These are phyloP conservation scores for Allantophomopsis cytisporea DNA, from an alignment of 2,329 filamentous ascomycete genomes.

Conservation along the genomic window DNA sequence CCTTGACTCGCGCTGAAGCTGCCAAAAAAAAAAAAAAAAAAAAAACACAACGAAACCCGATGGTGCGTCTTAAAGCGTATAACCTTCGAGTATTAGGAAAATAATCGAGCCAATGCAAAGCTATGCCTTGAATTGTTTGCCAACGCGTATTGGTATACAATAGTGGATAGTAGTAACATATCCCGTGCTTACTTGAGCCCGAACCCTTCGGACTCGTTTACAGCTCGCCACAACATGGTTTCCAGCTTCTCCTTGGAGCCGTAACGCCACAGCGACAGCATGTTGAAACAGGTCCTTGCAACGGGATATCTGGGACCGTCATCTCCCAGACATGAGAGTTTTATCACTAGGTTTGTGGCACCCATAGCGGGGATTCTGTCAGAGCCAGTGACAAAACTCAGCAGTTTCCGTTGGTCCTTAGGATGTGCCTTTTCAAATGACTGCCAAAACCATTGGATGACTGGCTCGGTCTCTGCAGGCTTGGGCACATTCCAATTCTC, in stretches of 20 bases:
- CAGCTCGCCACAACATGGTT: slow-evolving; percentile 66
- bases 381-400: slow-evolving; percentile 81
- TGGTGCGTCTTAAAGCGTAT: too few relatives aligned
- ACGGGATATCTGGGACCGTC: slow-evolving; percentile 67
- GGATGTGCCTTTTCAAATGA: slow-evolving; percentile 55
- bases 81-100: too few relatives aligned
- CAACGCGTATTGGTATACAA: too few relatives aligned
- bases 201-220: slow-evolving; percentile 86
- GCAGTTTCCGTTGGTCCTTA: slow-evolving; percentile 59
- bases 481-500: slow-evolving; percentile 58
- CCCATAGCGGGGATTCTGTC: slow-evolving; percentile 86
- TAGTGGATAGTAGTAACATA: neutral
- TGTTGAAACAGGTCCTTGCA: slow-evolving; percentile 86
- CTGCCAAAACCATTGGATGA: slow-evolving; percentile 81
- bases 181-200: slow-evolving; percentile 51
- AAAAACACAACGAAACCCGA: too few relatives aligned
- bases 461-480: slow-evolving; percentile 45
- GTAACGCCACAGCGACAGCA: slow-evolving; percentile 66
- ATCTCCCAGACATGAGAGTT: slow-evolving; percentile 61
- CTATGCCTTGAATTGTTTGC: too few relatives aligned
- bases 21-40: too few relatives aligned
- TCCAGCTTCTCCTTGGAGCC: slow-evolving; percentile 51
- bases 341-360: slow-evolving; percentile 64
- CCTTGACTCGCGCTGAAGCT: too few relatives aligned
- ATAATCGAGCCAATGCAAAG: too few relatives aligned